Evolutionary conservation across 108 stramenopile species (phyloP), one percentile per base, ranked within the genome.

Genomic region (Skeletonema grethae): DNA sequence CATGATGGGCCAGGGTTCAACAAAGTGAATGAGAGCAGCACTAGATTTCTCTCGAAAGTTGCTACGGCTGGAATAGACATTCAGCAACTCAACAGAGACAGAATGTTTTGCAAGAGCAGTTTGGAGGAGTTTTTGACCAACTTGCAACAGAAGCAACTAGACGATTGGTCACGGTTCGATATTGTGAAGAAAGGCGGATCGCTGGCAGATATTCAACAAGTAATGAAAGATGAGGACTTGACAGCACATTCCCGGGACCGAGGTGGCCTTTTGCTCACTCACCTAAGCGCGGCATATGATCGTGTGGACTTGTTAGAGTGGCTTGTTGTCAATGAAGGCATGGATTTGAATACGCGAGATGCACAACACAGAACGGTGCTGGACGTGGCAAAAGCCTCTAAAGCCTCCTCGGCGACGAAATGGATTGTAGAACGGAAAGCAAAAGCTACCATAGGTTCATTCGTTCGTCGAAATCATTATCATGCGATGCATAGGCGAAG

Each of bases 91-190:
- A 28, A 28, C 25, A 28, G 25, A 22, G 50, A 8, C 8, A 20
- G 16, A 8, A 53, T 2, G 0, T 11, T 1, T 2, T 5, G 15
- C 15, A 15, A 15, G 50, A 45, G 43, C 3, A 29, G 16, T n/a
- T 41, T 48, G 29, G 30, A 0, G 11, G 7, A 5, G 15, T 5
- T 13, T 66, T 25, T 48, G 28, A 1, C 48, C 10, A 12, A 25
- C 28, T 38, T 67, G 55, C 48, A 67, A 67, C 53, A 67, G 31
- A 34, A 35, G 31, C 67, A 67, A 57, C 20, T 31, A 5, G 4
- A 34, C 16, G 13, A 48, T 45, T 67, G 67, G 67, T 15, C 67
- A 32, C 53, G 53, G 31, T 67, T 67, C 38, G 67, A 67, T 57
- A 31, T 67, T n/a, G 30, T 67, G 2, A 67, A 67, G 16, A 55